These are phyloP conservation scores for Mallotus nudiflorus DNA, from an alignment of 345 rosid genomes.

Conservation along the genomic window DNA sequence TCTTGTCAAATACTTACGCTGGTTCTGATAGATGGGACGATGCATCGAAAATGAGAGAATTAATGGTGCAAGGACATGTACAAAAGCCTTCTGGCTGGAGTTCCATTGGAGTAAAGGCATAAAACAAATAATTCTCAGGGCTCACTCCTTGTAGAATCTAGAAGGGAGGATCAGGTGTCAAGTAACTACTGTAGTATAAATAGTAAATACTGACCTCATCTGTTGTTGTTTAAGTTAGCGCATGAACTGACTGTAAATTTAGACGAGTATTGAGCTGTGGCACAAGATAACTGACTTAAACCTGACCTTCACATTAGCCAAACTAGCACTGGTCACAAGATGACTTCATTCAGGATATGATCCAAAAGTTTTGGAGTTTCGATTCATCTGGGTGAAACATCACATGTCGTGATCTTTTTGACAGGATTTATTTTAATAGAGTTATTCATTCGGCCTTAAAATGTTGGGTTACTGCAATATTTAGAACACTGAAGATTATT, in stretches of 20 bases:
- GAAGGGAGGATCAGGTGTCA: neutral
- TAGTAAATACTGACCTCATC: too few species aligned
- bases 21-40: slow-evolving; percentile 24
- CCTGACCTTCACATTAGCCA: neutral
- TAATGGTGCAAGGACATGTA: slow-evolving; percentile 15
- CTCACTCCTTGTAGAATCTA: neutral
- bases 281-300: neutral
- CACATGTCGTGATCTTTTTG: too few species aligned
- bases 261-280: neutral
- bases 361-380: too few species aligned
- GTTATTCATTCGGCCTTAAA: too few species aligned
- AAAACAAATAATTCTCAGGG: slow-evolving; percentile 8
- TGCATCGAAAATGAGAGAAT: slow-evolving; percentile 14
- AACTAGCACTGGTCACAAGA: too few species aligned
- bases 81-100: slow-evolving; percentile 26
- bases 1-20: slow-evolving; percentile 23
- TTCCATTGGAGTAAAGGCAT: slow-evolving; percentile 21
- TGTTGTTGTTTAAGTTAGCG: neutral
- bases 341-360: too few species aligned
- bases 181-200: neutral
- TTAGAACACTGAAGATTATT: too few species aligned
- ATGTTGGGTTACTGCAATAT: too few species aligned
- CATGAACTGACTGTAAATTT: neutral
- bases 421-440: too few species aligned
- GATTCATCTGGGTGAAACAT: too few species aligned